Evolutionary conservation across 2,329 filamentous ascomycete genomes (phyloP), one percentile per base, ranked within the genome.

Genomic region (Chaetomiaceae sp.): DNA sequence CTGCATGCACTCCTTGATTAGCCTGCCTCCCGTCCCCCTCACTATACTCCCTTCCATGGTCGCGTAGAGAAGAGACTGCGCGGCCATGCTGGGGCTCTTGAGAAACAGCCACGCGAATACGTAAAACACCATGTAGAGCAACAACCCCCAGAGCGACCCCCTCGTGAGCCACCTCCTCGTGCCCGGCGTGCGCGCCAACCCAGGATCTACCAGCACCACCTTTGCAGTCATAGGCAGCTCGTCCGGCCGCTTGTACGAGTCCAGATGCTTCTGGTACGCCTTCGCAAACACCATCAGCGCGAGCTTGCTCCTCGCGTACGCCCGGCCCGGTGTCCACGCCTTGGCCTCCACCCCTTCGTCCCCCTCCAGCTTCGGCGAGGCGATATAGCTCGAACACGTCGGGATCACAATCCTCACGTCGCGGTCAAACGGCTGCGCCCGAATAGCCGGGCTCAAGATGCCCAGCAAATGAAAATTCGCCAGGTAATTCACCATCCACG

Each of bases 401-500:
- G 88, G 78, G 60, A 97, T 82, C 52, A 99, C 79, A 56, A 99
- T 80, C 56, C 94, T 81, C 14, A 99, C 90, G 68, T 99, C 94
- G 63, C 94, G 83, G 68, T 99, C 94, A 51, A 95, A 84, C 2
- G 94, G 94, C 70, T 99, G 94, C 1, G 88, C 90, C 60, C 90
- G 83, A 55, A 99, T 78, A 0, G 94, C 92, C 0, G 94, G 94
- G 62, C 87, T 94, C 32, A 99, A 77, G 27, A 99, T 95, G 59
- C 88, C 89, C 40, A 99, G 78, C 3, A 99, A 78, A 66, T 99
- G 95, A 72, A 96, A 97, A 69, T 96, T 97, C 58, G 90, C 87
- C 34, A 99, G 79, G 69, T 90, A 99, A 67, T 99, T 99, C 62
- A 97, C 77, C 73, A 90, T 90, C 91, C 91, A 97, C 56, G 87